These are phyloP conservation scores for Monosporozyma solicola DNA, from an alignment of 805 yeast species.

Conservation along the genomic window DNA sequence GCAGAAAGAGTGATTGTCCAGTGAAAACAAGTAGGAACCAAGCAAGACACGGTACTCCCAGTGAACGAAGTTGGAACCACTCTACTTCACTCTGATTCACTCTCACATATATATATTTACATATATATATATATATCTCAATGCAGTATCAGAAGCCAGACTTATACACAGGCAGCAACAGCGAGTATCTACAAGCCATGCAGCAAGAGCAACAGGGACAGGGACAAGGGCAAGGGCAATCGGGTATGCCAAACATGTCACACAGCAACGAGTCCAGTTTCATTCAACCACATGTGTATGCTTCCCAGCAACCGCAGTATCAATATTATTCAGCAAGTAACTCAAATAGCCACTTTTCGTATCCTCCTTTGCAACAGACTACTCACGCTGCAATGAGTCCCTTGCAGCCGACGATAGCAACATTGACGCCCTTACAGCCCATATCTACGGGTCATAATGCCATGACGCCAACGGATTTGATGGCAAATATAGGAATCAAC, in stretches of 20 bases:
- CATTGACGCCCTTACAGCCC: no score
- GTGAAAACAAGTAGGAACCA: no score
- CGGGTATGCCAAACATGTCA: not conserved
- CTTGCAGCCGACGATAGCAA: no score
- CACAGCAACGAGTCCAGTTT: not conserved
- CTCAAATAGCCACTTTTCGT: not conserved
- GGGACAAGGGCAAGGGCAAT: not conserved
- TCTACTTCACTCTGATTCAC: no score
- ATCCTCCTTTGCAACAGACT: no score
- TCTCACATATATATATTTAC: no score
- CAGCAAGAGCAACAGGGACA: not conserved
- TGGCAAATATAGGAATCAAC: not conserved
- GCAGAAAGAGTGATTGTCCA: no score
- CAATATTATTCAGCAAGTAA: not conserved
- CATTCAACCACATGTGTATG: not conserved
- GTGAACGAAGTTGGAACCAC: not conserved
- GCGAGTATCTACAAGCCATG: not conserved
- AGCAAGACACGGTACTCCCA: not conserved
- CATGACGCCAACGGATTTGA: not conserved
- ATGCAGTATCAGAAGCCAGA: slow-evolving; percentile 1
- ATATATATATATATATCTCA: no score
- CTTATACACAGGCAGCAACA: not conserved
- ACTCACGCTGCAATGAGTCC: no score
- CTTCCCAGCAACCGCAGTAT: not conserved
- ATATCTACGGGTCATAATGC: no score